Conservation (phyloP, 441 rosid genomes). For the Capsella rubella region DNA sequence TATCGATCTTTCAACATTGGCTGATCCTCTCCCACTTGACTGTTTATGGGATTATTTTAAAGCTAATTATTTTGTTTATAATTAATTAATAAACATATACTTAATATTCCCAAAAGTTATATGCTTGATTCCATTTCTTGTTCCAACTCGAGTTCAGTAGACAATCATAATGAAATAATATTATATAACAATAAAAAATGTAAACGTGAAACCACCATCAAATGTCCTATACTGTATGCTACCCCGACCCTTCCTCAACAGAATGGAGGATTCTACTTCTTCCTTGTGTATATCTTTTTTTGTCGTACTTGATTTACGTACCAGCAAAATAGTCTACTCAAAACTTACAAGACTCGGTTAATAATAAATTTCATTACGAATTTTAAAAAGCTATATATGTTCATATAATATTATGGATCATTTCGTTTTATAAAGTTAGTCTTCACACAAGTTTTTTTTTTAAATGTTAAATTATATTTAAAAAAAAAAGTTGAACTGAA, state of each 20-base stretch:
- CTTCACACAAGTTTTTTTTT: background rate
- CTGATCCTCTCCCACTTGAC: too few species aligned
- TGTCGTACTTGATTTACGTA: constrained; percentile 18
- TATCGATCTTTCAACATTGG: too few species aligned
- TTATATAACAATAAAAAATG: too few species aligned
- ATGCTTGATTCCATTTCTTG: too few species aligned
- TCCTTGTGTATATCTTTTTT: background rate
- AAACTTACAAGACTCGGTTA: constrained; percentile 4
- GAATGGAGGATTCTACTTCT: background rate
- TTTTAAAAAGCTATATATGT: background rate
- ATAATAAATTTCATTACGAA: constrained; percentile 16
- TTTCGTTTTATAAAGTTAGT: background rate
- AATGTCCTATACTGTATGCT: constrained; percentile 18
- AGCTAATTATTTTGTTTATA: too few species aligned
- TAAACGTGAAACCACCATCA: constrained; percentile 13
- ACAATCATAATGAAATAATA: too few species aligned
- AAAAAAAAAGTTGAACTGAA: background rate
- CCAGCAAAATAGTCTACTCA: background rate
- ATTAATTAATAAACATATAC: too few species aligned
- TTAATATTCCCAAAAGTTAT: too few species aligned
- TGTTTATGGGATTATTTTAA: too few species aligned
- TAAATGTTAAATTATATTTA: too few species aligned
- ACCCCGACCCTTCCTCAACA: constrained; percentile 28
- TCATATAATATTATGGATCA: background rate
- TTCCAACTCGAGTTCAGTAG: too few species aligned